A percentile compares a stretch with the other conserved stretches of the same genome.
Evolutionary conservation across 305 asterid genomes (phyloP).

Genomic region (Coffea humblotiana): DNA sequence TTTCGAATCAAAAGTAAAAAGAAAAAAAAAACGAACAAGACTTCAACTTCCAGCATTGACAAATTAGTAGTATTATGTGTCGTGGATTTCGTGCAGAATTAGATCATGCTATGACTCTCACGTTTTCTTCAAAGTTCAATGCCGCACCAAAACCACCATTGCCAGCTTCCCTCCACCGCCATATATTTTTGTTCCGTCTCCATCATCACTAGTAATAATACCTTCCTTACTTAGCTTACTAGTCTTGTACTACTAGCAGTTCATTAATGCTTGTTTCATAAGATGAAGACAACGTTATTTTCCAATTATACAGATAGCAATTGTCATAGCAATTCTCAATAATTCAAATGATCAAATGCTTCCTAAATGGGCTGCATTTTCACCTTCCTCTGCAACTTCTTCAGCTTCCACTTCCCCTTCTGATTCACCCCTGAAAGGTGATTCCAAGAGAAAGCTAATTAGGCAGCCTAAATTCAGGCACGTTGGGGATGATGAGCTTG

Average conservation of each 20-base stretch:
- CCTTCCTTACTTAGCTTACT: too few species aligned
- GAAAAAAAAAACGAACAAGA: background rate
- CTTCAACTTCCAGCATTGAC: constrained; percentile 14
- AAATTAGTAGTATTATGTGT: background rate
- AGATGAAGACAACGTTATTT: background rate
- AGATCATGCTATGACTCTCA: background rate
- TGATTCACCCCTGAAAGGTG: constrained; percentile 36
- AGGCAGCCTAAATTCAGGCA: constrained; percentile 60
- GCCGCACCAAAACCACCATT: constrained; percentile 17
- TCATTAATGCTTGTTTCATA: constrained; percentile 7
- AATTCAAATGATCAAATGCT: constrained; percentile 40
- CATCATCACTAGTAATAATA: background rate
- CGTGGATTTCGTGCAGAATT: constrained; percentile 1
- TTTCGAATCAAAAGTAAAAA: background rate
- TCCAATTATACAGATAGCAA: background rate
- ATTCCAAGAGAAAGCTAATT: constrained; percentile 34
- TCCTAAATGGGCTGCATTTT: constrained; percentile 49
- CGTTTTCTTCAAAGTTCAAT: constrained; percentile 20
- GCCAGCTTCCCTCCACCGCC: background rate
- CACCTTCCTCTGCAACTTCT: constrained; percentile 23
- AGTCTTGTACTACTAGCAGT: background rate
- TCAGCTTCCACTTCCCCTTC: constrained; percentile 25
- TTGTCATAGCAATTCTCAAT: background rate
- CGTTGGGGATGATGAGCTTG: constrained; percentile 51
- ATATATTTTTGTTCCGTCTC: background rate